phyloP scores from a whole-genome alignment of 2,329 filamentous ascomycete species.

The Aspergillus sp. region DNA sequence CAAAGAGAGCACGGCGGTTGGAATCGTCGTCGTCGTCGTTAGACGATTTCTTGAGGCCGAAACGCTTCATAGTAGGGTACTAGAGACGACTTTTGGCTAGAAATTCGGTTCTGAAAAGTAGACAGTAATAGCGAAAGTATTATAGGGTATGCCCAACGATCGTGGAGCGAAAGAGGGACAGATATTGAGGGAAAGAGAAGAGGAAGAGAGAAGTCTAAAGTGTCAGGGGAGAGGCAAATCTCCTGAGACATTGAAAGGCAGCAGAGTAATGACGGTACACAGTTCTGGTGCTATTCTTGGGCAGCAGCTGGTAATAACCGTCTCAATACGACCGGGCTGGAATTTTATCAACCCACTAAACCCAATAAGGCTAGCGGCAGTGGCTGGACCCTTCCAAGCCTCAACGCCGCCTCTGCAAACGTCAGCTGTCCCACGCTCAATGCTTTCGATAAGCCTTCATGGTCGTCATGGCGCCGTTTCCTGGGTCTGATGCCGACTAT shows the following conservation, averaged over 20 bases:
- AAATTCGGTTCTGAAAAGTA: neutral
- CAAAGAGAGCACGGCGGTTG: slow-evolving; percentile 60
- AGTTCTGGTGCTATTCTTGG: neutral
- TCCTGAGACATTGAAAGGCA: slow-evolving; percentile 11
- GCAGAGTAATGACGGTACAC: slow-evolving; percentile 1
- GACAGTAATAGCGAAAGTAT: neutral
- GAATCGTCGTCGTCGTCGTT: slow-evolving; percentile 53
- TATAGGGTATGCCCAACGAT: slow-evolving; percentile 10
- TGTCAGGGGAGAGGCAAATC: slow-evolving; percentile 28
- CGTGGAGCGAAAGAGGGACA: neutral
- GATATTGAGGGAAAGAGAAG: slow-evolving; percentile 7
- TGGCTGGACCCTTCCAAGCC: slow-evolving; percentile 19
- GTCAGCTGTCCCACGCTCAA: slow-evolving; percentile 5
- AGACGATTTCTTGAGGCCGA: slow-evolving; percentile 51
- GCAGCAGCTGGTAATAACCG: slow-evolving; percentile 1
- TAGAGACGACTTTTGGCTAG: neutral
- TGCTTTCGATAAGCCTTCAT: slow-evolving; percentile 20
- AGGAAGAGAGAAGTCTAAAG: slow-evolving; percentile 10
- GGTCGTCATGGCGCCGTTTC: slow-evolving; percentile 43
- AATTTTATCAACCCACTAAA: slow-evolving; percentile 16
- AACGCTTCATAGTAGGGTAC: slow-evolving; percentile 32
- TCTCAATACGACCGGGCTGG: slow-evolving; percentile 13
- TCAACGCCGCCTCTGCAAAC: slow-evolving; percentile 10
- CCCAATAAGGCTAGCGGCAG: slow-evolving; percentile 16
- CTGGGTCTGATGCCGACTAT: slow-evolving; percentile 47